phyloP scores from a whole-genome alignment of 2,329 filamentous ascomycete species.

The Exophiala sp. region DNA sequence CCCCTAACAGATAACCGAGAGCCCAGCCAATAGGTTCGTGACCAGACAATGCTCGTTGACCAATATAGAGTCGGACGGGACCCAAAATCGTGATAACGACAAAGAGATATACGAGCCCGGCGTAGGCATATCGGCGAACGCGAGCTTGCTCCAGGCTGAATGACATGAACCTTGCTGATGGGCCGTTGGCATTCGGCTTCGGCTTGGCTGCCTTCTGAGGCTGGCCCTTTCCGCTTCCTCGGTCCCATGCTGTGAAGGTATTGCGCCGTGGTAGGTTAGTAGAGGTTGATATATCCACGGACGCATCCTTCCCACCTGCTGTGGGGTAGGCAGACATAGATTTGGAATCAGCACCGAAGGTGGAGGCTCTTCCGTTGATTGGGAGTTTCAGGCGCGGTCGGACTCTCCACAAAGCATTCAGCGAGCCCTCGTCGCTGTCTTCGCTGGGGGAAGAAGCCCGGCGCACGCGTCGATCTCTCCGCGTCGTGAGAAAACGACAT shows the following conservation, averaged over 20 bases:
- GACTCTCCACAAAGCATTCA: background rate
- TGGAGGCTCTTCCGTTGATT: conserved; percentile 16
- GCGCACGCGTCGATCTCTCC: conserved; percentile 1
- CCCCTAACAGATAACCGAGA: conserved; percentile 79
- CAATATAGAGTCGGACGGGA: conserved; percentile 66
- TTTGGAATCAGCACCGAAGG: conserved; percentile 1
- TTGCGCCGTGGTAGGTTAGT: conserved; percentile 11
- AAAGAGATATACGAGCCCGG: conserved; percentile 66
- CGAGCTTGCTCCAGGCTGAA: conserved; percentile 73
- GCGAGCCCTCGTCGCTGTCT: conserved; percentile 8
- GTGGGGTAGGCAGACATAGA: conserved; percentile 10
- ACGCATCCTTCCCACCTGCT: background rate
- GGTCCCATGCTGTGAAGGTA: conserved; percentile 41
- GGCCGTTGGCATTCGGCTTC: conserved; percentile 36
- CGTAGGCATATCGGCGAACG: conserved; percentile 76
- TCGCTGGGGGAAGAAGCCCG: conserved; percentile 16
- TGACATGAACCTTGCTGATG: conserved; percentile 55
- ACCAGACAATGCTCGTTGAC: conserved; percentile 58
- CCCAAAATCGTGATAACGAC: conserved; percentile 62
- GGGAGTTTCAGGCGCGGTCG: conserved; percentile 12
- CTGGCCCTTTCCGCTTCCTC: background rate
- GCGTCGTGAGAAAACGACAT: conserved; percentile 9
- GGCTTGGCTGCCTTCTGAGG: conserved; percentile 1
- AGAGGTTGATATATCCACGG: conserved; percentile 3
- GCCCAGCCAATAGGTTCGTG: conserved; percentile 90